Percentiles rank a stretch among this genome's conserved stretches.
Evolutionary conservation across 2,329 filamentous ascomycete genomes (phyloP).

Genomic region (Verticillium tricorpus): DNA sequence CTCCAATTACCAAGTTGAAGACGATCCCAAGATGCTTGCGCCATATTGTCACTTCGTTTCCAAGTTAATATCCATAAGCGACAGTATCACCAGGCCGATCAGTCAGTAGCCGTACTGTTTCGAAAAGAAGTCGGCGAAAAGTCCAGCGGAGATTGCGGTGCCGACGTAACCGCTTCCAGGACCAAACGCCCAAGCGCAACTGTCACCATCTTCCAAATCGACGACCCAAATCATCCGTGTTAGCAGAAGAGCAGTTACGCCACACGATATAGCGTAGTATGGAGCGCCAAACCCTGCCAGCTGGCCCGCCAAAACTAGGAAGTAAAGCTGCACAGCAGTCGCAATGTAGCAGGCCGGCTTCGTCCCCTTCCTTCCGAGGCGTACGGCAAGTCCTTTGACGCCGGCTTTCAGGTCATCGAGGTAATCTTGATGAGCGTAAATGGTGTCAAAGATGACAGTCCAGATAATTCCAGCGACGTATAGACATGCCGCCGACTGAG

Average conservation of each 20-base stretch:
- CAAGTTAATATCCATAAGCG: background rate
- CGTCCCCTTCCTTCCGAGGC: conserved; percentile 14
- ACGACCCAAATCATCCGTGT: conserved; percentile 1
- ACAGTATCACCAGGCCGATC: background rate
- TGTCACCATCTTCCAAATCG: conserved; percentile 2
- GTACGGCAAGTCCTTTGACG: conserved; percentile 27
- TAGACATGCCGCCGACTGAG: conserved; percentile 18
- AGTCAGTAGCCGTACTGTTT: background rate
- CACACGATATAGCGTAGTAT: background rate
- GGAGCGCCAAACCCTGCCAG: background rate
- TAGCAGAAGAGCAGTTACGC: background rate
- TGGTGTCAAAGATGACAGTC: conserved; percentile 29
- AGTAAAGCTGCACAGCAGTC: conserved; percentile 1
- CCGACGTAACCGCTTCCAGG: conserved; percentile 1
- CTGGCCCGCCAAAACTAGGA: background rate
- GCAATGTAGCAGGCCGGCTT: conserved; percentile 8
- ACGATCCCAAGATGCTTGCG: background rate
- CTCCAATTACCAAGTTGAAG: background rate
- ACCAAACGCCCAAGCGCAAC: conserved; percentile 3
- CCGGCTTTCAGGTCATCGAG: conserved; percentile 26
- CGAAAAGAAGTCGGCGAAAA: background rate
- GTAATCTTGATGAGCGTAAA: conserved; percentile 30
- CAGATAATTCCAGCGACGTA: conserved; percentile 23
- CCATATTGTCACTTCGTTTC: background rate
- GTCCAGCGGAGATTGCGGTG: background rate